Conservation (phyloP, 2,329 filamentous ascomycete species). For the Dothistroma septosporum region DNA sequence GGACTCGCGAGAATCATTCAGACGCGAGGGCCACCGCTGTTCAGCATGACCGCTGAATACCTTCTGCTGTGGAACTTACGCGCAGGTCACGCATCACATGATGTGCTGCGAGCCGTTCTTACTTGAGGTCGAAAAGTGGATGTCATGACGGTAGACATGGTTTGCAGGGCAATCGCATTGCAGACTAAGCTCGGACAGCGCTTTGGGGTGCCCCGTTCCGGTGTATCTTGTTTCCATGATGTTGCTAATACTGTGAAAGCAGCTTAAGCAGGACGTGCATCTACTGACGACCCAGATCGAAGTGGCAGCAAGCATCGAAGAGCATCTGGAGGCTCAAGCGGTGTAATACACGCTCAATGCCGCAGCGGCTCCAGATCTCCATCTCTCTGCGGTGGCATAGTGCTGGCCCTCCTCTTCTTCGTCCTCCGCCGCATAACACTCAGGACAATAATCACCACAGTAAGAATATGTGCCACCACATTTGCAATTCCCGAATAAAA, state of each 20-base stretch:
- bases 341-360: neutral
- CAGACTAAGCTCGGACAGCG: no score
- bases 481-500: constrained; percentile 38
- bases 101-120: neutral
- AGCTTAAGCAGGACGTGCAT: no score
- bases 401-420: neutral
- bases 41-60: neutral
- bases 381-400: neutral
- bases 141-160: no score
- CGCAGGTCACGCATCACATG: neutral
- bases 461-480: constrained; percentile 31
- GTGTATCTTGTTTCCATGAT: no score
- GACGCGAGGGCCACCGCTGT: neutral
- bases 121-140: neutral
- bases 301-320: no score
- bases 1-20: neutral
- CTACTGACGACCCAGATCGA: no score
- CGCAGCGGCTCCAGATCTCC: neutral
- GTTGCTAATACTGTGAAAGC: no score
- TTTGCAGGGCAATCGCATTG: no score
- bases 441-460: constrained; percentile 27
- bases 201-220: no score
- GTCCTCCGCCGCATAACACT: constrained; percentile 25
- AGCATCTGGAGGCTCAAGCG: neutral
- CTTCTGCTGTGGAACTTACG: neutral